phyloP scores from a whole-genome alignment of 75 land plant species.

The Azolla pinnata region DNA sequence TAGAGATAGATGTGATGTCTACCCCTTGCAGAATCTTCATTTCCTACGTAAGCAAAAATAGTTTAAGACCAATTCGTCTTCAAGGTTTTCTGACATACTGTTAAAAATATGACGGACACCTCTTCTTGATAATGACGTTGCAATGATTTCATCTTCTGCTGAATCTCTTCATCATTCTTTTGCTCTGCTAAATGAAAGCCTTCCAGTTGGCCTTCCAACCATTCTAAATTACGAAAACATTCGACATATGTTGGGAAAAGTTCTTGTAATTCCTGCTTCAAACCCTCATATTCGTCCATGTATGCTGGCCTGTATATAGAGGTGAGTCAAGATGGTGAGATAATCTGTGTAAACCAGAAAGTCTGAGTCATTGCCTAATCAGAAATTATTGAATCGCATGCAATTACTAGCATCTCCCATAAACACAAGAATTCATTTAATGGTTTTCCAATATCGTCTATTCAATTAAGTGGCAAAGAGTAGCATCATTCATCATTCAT shows the following conservation, averaged over 20 bases:
- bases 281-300: conserved; percentile 23
- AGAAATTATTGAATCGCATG: not conserved
- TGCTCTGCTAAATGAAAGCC: conserved; percentile 14
- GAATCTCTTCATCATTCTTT: conserved; percentile 21
- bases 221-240: conserved; percentile 23
- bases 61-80: not conserved
- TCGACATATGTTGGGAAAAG: conserved; percentile 20
- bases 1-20: not conserved
- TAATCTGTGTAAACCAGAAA: not conserved
- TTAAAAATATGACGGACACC: not conserved
- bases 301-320: conserved; percentile 34
- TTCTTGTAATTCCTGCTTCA: conserved; percentile 19
- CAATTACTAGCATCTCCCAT: not conserved
- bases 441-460: too few relatives aligned
- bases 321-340: not conserved
- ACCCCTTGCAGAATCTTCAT: conserved; percentile 3
- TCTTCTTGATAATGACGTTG: conserved; percentile 27
- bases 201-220: conserved; percentile 25
- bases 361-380: not conserved
- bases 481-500: not conserved
- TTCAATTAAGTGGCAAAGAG: too few relatives aligned
- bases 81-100: not conserved
- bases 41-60: not conserved
- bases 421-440: not conserved
- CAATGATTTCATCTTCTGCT: conserved; percentile 14